phyloP scores from a whole-genome alignment of 2,329 filamentous ascomycete genomes.

The Fusarium zealandicum region DNA sequence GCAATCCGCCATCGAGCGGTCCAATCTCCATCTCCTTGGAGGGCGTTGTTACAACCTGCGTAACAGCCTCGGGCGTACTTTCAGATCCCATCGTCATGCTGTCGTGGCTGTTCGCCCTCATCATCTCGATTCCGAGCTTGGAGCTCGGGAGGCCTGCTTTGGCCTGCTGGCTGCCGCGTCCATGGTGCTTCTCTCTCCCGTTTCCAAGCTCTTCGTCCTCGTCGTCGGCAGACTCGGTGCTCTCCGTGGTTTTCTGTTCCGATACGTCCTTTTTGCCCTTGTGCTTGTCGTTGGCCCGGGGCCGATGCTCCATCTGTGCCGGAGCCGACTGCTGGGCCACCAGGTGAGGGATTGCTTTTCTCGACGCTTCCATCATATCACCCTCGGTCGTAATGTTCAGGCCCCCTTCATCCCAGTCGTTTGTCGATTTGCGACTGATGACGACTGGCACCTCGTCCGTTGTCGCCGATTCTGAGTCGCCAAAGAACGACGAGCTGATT shows the following conservation, averaged over 20 bases:
- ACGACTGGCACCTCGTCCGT: conserved; percentile 81
- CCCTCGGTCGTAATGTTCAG: conserved; percentile 74
- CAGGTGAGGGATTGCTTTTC: conserved; percentile 60
- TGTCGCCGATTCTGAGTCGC: conserved; percentile 80
- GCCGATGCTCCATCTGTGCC: conserved; percentile 61
- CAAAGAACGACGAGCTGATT: conserved; percentile 85
- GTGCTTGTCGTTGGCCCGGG: conserved; percentile 75
- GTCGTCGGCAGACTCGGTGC: conserved; percentile 87
- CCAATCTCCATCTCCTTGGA: conserved; percentile 51
- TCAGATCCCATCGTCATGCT: conserved; percentile 68
- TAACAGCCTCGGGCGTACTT: conserved; percentile 59
- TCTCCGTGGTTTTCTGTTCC: conserved; percentile 76
- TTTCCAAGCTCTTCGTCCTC: conserved; percentile 88
- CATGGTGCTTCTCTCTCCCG: conserved; percentile 54
- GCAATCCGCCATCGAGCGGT: conserved; percentile 33
- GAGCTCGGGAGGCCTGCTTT: conserved; percentile 74
- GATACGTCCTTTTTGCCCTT: conserved; percentile 76
- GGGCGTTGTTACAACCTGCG: conserved; percentile 59
- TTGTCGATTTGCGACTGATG: conserved; percentile 74
- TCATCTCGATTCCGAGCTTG: conserved; percentile 95
- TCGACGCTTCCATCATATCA: conserved; percentile 44
- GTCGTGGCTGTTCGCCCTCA: conserved; percentile 93
- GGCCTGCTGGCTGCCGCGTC: conserved; percentile 51
- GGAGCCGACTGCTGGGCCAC: conserved; percentile 71
- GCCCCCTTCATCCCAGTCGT: conserved; percentile 81